Conservation (phyloP, 2,329 filamentous ascomycete species). For the Colletotrichum sp. region DNA sequence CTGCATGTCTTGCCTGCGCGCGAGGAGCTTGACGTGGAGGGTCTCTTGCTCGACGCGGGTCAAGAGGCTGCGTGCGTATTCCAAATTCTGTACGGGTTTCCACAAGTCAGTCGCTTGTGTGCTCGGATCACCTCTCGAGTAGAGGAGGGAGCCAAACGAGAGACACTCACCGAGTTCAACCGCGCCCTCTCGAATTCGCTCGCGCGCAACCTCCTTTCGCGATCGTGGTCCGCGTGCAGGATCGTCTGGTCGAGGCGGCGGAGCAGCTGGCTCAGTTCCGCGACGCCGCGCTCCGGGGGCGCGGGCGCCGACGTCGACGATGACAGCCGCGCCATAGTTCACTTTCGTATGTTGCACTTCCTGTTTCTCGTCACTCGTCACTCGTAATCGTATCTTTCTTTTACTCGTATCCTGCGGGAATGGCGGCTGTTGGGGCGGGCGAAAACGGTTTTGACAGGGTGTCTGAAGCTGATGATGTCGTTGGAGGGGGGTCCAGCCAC, state of each 20-base stretch:
- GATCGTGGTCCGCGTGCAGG: conserved; percentile 64
- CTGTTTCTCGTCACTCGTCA: neutral
- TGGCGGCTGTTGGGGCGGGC: neutral
- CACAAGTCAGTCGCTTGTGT: too few relatives aligned
- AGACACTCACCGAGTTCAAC: conserved; percentile 31
- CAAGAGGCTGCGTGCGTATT: conserved; percentile 72
- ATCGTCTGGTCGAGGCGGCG: conserved; percentile 69
- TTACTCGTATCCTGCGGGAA: neutral
- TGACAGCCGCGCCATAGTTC: conserved; percentile 19
- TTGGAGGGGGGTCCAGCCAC: conserved; percentile 19
- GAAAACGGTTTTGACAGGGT: neutral
- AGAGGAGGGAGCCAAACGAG: too few relatives aligned
- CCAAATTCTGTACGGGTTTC: conserved; percentile 63
- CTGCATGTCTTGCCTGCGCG: conserved; percentile 66
- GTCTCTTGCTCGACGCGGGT: conserved; percentile 75
- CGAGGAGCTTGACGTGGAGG: conserved; percentile 60
- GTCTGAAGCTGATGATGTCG: conserved; percentile 20
- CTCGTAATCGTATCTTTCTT: neutral
- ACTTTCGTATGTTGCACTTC: neutral
- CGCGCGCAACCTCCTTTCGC: conserved; percentile 59
- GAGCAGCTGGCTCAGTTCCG: conserved; percentile 69
- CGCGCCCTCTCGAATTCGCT: conserved; percentile 69
- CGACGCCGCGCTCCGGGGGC: conserved; percentile 32
- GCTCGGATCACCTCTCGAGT: too few relatives aligned
- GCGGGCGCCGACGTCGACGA: neutral